phyloP scores from a whole-genome alignment of 805 yeast genomes.

The Ascoidea rubescens region DNA sequence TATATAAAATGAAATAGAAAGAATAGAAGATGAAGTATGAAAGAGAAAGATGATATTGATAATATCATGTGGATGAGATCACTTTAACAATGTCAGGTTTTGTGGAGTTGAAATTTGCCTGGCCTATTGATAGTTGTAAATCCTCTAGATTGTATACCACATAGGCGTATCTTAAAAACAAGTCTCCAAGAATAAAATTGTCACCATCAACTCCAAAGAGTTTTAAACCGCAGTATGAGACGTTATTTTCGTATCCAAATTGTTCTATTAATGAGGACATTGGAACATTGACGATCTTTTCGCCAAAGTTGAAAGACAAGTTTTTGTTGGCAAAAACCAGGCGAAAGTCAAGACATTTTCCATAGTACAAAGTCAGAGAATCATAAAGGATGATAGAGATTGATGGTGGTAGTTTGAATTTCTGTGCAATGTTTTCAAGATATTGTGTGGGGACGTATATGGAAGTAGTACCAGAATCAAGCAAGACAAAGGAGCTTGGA shows the following conservation, averaged over 20 bases:
- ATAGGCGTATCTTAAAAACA: conserved; percentile 32
- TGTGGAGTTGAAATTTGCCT: conserved; percentile 10
- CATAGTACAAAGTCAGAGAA: too few relatives aligned
- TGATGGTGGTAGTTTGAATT: too few relatives aligned
- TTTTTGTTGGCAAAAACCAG: background rate
- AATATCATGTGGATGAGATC: too few relatives aligned
- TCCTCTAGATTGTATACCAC: conserved; percentile 35
- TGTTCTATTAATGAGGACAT: background rate
- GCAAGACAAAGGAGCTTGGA: conserved; percentile 1
- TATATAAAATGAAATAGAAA: too few relatives aligned
- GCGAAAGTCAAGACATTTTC: too few relatives aligned
- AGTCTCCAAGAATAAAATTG: conserved; percentile 29
- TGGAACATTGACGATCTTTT: background rate
- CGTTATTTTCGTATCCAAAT: too few relatives aligned
- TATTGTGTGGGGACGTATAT: background rate
- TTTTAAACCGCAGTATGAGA: background rate
- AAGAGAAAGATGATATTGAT: too few relatives aligned
- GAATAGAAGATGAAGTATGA: too few relatives aligned
- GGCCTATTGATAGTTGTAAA: conserved; percentile 28
- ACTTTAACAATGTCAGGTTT: too few relatives aligned
- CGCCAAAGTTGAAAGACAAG: background rate
- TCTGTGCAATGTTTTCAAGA: background rate
- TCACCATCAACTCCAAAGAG: background rate
- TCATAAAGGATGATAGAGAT: too few relatives aligned
- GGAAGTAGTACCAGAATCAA: conserved; percentile 3